These are phyloP conservation scores for Zopfochytrium polystomum DNA, from an alignment of 371 early-diverging fungal species.

Conservation along the genomic window DNA sequence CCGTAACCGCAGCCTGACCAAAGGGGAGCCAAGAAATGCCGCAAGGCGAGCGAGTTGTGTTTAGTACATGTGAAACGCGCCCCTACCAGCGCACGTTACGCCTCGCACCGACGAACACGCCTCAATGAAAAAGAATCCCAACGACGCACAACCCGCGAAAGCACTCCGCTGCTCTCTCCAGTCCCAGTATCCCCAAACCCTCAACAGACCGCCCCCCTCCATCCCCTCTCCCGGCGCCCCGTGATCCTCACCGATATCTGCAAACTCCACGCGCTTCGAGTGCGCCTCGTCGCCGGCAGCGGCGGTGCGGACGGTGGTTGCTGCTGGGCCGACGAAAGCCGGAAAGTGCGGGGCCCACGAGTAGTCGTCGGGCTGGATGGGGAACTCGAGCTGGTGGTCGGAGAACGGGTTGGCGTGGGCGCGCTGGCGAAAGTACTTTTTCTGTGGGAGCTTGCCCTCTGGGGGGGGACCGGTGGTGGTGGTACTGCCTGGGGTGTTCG, in stretches of 20 bases:
- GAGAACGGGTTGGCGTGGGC: conserved; percentile 99
- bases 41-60: not conserved
- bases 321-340: conserved; percentile 43
- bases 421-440: conserved; percentile 62
- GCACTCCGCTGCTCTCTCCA: too few species aligned
- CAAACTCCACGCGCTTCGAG: conserved; percentile 87
- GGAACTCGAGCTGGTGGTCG: conserved; percentile 92
- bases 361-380: conserved; percentile 76
- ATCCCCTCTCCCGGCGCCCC: not conserved
- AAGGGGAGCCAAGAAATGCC: not conserved
- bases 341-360: conserved; percentile 90
- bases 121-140: not conserved
- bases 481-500: too few species aligned
- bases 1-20: conserved; percentile 93
- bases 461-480: too few species aligned
- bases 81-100: not conserved
- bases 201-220: not conserved
- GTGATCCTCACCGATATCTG: conserved; percentile 82
- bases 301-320: conserved; percentile 9
- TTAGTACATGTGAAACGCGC: not conserved
- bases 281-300: too few species aligned
- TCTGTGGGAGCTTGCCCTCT: conserved; percentile 43
- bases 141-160: too few species aligned
- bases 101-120: not conserved
- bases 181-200: too few species aligned